These are phyloP conservation scores for Sarocladiaceae sp. DNA, from an alignment of 2,329 filamentous ascomycete genomes.

Conservation along the genomic window DNA sequence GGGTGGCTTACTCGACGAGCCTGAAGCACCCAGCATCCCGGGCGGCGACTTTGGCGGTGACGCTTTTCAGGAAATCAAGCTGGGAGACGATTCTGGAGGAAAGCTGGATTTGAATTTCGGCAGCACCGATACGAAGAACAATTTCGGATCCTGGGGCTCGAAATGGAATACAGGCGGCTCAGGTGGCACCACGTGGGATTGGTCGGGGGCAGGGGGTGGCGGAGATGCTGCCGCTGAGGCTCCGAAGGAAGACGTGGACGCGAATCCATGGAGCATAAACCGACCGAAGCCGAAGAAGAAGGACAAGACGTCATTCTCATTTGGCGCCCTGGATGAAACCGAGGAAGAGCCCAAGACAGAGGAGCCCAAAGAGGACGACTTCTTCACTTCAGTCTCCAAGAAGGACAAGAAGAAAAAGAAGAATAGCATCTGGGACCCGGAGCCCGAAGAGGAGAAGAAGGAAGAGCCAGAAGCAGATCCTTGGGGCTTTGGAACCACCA, in stretches of 20 bases:
- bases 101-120: slow-evolving; percentile 51
- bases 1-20: slow-evolving; percentile 14
- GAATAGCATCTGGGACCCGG: slow-evolving; percentile 14
- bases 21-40: slow-evolving; percentile 21
- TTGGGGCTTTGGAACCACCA: slow-evolving; percentile 14
- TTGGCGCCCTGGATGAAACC: slow-evolving; percentile 38
- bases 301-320: slow-evolving; percentile 37
- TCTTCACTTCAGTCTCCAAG: slow-evolving; percentile 25
- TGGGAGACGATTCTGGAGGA: slow-evolving; percentile 52
- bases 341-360: slow-evolving; percentile 24
- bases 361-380: slow-evolving; percentile 27
- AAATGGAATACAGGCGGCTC: slow-evolving; percentile 51
- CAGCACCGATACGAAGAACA: slow-evolving; percentile 34
- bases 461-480: slow-evolving; percentile 20
- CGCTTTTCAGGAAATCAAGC: slow-evolving; percentile 60
- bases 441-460: slow-evolving; percentile 35
- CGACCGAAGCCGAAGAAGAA: slow-evolving; percentile 47
- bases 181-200: slow-evolving; percentile 32
- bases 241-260: slow-evolving; percentile 33
- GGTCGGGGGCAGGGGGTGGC: slow-evolving; percentile 24
- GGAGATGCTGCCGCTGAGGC: slow-evolving; percentile 23
- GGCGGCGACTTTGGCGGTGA: slow-evolving; percentile 38
- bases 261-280: slow-evolving; percentile 44
- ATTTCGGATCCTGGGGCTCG: slow-evolving; percentile 53
- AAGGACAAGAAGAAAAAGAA: slow-evolving; percentile 33